Conservation (phyloP, 305 asterid genomes). For the Plantago coronopus region DNA sequence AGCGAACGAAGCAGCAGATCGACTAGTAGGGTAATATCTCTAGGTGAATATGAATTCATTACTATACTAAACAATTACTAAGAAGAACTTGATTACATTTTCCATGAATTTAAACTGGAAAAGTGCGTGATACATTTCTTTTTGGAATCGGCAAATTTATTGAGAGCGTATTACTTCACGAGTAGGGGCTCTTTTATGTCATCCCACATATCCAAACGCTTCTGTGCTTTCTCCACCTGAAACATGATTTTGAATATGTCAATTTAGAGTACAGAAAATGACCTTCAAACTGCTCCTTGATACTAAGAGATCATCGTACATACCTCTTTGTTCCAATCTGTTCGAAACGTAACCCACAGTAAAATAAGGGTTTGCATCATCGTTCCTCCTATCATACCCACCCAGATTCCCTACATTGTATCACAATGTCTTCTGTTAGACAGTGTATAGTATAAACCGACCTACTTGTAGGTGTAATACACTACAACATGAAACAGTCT, state of each 20-base stretch:
- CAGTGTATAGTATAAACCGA: too few species aligned
- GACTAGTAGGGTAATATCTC: too few species aligned
- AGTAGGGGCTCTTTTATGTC: conserved; percentile 43
- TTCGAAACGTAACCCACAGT: conserved; percentile 61
- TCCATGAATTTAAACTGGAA: too few species aligned
- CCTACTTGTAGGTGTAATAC: too few species aligned
- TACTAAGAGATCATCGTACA: neutral
- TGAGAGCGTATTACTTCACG: neutral
- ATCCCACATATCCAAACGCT: conserved; percentile 62
- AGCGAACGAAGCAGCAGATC: too few species aligned
- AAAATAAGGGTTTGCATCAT: conserved; percentile 71
- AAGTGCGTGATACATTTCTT: too few species aligned
- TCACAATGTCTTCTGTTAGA: too few species aligned
- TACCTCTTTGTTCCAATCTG: conserved; percentile 81
- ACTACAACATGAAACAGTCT: too few species aligned
- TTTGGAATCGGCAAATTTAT: too few species aligned
- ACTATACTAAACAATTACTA: too few species aligned
- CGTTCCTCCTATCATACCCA: conserved; percentile 91
- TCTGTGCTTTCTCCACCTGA: conserved; percentile 69
- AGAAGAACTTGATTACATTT: too few species aligned
- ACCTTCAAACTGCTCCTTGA: neutral
- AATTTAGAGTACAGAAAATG: neutral
- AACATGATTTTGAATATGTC: neutral
- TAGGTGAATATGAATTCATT: too few species aligned
- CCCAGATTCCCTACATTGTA: conserved; percentile 92